Percentiles rank a stretch among this genome's conserved stretches.
Conservation (phyloP, 495 filamentous ascomycete genomes). For the Hypoxylon rickii region DNA sequence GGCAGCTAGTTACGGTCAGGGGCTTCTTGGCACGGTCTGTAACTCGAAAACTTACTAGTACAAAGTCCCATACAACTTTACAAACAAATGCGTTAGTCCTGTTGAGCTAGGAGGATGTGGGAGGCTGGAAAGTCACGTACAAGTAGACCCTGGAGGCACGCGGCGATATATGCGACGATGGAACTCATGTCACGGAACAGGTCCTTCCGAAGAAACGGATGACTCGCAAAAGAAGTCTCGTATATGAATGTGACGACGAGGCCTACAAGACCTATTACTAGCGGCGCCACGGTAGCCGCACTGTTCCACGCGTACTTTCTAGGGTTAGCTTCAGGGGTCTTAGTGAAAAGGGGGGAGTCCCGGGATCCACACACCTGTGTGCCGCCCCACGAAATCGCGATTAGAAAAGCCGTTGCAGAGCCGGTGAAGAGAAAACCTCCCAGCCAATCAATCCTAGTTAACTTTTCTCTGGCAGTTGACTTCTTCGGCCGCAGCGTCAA, state of each 20-base stretch:
- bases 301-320: slow-evolving; percentile 54
- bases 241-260: slow-evolving; percentile 41
- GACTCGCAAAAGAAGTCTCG: slow-evolving; percentile 47
- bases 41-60: slow-evolving; percentile 47
- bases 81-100: slow-evolving; percentile 16
- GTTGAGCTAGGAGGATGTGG: slow-evolving; percentile 42
- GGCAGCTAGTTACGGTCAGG: slow-evolving; percentile 57
- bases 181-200: slow-evolving; percentile 50
- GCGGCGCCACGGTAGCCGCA: slow-evolving; percentile 51
- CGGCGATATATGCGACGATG: slow-evolving; percentile 43
- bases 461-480: slow-evolving; percentile 39
- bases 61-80: slow-evolving; percentile 37
- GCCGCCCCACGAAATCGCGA: slow-evolving; percentile 63
- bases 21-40: slow-evolving; percentile 19
- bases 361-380: slow-evolving; percentile 17
- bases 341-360: neutral
- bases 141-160: slow-evolving; percentile 44
- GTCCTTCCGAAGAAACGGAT: slow-evolving; percentile 58
- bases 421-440: slow-evolving; percentile 53
- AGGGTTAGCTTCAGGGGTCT: neutral
- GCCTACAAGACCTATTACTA: slow-evolving; percentile 47
- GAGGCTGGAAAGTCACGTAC: slow-evolving; percentile 27
- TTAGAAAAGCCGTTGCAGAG: slow-evolving; percentile 53
- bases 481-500: slow-evolving; percentile 41
- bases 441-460: slow-evolving; percentile 45